phyloP scores from a whole-genome alignment of 306 rosid genomes.

The Casuarina glauca region DNA sequence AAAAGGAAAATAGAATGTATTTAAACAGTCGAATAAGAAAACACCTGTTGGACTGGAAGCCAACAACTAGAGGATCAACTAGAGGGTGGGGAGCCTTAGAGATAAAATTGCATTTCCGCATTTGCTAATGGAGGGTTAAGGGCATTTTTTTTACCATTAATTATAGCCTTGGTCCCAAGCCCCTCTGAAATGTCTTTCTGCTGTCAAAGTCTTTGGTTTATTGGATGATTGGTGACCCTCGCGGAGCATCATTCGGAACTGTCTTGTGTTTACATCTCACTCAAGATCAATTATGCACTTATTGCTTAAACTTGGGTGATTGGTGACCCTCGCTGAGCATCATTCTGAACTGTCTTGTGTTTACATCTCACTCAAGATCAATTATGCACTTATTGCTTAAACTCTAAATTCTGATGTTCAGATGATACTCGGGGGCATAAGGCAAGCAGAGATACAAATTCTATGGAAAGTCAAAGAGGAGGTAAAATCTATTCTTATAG shows the following conservation, averaged over 20 bases:
- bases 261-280: background rate
- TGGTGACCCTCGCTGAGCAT: constrained; percentile 1
- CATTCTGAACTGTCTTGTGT: constrained; percentile 1
- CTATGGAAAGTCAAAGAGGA: constrained; percentile 69
- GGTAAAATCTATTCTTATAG: constrained; percentile 44
- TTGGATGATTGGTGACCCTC: background rate
- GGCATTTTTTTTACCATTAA: background rate
- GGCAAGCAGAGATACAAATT: constrained; percentile 56
- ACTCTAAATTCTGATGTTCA: constrained; percentile 28
- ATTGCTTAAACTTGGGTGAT: constrained; percentile 22
- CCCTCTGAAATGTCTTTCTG: background rate
- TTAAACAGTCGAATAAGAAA: background rate
- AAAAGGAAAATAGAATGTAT: background rate
- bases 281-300: constrained; percentile 16
- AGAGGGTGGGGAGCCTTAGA: too few relatives aligned
- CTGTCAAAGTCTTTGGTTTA: background rate
- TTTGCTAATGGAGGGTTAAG: background rate
- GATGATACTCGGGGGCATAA: constrained; percentile 71
- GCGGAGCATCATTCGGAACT: background rate
- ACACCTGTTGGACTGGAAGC: background rate
- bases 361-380: background rate
- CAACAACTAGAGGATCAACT: background rate
- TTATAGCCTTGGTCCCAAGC: background rate
- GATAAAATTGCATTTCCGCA: background rate
- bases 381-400: constrained; percentile 24